Base-by-base conservation (phyloP, 495 filamentous ascomycete species). In the Baudoinia panamericana region DNA sequence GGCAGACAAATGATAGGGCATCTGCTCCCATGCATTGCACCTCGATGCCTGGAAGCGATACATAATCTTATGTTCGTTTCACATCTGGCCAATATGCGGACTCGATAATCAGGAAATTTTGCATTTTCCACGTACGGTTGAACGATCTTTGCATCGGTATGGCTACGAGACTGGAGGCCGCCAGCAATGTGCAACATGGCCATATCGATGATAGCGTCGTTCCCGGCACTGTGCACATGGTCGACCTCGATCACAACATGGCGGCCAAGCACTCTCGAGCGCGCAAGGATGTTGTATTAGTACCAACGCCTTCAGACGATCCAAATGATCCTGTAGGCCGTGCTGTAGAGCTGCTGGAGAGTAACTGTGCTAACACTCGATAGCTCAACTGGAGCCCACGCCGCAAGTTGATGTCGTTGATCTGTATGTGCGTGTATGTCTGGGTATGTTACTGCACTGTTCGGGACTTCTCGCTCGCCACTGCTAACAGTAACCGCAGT, bases 171-270 rank as follows among this genome's bases (percentile, higher is more conserved):
- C 30, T 42, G 16, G 5, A 42, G 21, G 20, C 39, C 9, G 39
- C 39, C 2, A 13, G 18, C 11, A 19, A 42, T 19, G 34, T 42
- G n/a, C 39, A 42, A 17, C 39, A 42, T 43, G 32, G 41, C 30
- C 19, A 18, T 19, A 36, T 43, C 19, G 41, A 43, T 32, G 41
- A 43, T 7, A 36, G 12, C 31, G 16, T 43, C 15, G 44, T 47
- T 15, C 44, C 44, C 2, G 44, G 44, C 5, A 47, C 44, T 13
- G 44, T 47, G 6, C 36, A 47, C 16, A 17, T 47, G 37, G 39
- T 47, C 8, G 44, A 47, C 20, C 10, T 36, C 16, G 30, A 47
- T 11, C 36, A 42, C n/a, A 36, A 6, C 19, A 24, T 36, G 30
- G 26, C 27, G 17, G 31, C 41, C 9, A 43, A 43, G 41, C 41